These are phyloP conservation scores for Phytophthora pistaciae DNA, from an alignment of 352 stramenopile species.

Conservation along the genomic window DNA sequence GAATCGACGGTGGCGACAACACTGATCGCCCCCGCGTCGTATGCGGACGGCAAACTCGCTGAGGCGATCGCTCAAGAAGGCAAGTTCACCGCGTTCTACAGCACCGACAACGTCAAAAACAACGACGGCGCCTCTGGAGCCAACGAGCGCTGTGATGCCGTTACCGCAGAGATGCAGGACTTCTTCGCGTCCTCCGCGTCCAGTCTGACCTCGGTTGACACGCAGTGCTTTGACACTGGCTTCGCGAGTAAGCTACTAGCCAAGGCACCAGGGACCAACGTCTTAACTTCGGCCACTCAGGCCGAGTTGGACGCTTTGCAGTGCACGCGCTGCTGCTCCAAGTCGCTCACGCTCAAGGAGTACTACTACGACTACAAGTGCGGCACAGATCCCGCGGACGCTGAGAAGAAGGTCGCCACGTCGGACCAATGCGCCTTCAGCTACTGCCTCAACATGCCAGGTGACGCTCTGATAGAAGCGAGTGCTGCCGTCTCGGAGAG, in stretches of 20 bases:
- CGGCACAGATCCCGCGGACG: background rate
- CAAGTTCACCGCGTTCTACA: constrained; percentile 25
- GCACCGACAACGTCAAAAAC: constrained; percentile 19
- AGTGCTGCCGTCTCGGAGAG: constrained; percentile 5
- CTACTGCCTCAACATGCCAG: constrained; percentile 23
- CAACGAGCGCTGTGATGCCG: constrained; percentile 15
- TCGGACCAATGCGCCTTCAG: constrained; percentile 24
- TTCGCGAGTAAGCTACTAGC: constrained; percentile 17
- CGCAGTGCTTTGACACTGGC: constrained; percentile 10
- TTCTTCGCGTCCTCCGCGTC: constrained; percentile 12
- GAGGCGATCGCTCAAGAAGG: constrained; percentile 19
- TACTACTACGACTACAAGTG: constrained; percentile 38
- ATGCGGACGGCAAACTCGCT: constrained; percentile 8
- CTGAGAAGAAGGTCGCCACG: constrained; percentile 9
- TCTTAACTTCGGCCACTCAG: background rate
- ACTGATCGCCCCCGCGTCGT: background rate
- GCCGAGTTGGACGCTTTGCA: constrained; percentile 9
- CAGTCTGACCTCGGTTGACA: background rate
- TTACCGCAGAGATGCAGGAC: constrained; percentile 13
- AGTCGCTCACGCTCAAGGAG: constrained; percentile 22
- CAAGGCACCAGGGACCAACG: background rate
- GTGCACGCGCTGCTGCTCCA: constrained; percentile 34
- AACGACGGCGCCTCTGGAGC: constrained; percentile 19
- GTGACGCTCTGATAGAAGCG: constrained; percentile 2
- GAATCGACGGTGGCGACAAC: background rate